Percentiles rank a stretch among this genome's conserved stretches.
Conservation (phyloP, 1,284 basidiomycete species). For the Trichosporon coremiiforme region DNA sequence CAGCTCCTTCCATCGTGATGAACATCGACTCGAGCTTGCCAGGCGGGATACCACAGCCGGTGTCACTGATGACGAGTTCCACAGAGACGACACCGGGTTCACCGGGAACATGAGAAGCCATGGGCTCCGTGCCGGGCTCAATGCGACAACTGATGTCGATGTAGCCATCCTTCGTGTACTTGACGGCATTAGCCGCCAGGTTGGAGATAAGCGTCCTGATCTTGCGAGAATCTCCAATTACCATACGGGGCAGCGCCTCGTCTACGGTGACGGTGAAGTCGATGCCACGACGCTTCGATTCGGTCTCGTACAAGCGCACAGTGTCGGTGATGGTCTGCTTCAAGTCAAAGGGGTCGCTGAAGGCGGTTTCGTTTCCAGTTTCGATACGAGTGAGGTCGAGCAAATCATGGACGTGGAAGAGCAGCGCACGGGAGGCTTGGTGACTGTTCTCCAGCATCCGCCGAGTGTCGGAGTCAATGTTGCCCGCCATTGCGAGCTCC, state of each 20-base stretch:
- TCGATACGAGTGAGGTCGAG: constrained; percentile 81
- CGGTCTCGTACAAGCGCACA: constrained; percentile 63
- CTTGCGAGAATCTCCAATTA: constrained; percentile 73
- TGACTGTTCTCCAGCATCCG: constrained; percentile 78
- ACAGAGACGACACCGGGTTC: constrained; percentile 59
- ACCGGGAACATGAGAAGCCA: constrained; percentile 9
- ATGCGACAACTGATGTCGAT: constrained; percentile 66
- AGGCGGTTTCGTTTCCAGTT: constrained; percentile 74
- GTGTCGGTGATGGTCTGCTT: constrained; percentile 70
- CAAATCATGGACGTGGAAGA: constrained; percentile 84
- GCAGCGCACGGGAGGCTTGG: constrained; percentile 74
- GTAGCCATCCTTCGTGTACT: constrained; percentile 70
- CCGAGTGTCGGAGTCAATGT: constrained; percentile 73
- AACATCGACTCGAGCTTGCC: constrained; percentile 79
- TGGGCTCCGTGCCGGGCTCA: constrained; percentile 17
- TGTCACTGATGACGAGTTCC: constrained; percentile 75
- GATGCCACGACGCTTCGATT: constrained; percentile 70
- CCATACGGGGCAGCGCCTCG: constrained; percentile 62
- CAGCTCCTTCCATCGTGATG: constrained; percentile 82
- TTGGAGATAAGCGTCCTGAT: constrained; percentile 80
- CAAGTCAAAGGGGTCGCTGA: constrained; percentile 80
- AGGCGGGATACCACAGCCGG: constrained; percentile 73
- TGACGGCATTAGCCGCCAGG: constrained; percentile 80
- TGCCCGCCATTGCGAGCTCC: constrained; percentile 80
- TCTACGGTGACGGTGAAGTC: constrained; percentile 65